Evolutionary conservation across 1,284 basidiomycete genomes (phyloP).

Genomic region (Thecaphora frezii): DNA sequence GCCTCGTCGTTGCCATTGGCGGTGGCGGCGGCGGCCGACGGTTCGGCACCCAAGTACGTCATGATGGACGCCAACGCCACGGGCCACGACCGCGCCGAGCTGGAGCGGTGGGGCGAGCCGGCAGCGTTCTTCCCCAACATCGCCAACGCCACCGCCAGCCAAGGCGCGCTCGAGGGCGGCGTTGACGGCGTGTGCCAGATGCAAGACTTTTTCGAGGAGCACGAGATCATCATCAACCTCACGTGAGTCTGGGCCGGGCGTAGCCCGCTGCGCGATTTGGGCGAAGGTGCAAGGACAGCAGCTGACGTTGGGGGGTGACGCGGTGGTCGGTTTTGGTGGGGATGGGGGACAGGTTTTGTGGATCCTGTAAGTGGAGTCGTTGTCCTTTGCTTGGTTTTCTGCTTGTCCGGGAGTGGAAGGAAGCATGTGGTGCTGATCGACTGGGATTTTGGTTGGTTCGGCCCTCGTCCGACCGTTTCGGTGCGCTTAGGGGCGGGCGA

Average conservation of each 20-base stretch:
- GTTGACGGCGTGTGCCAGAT: slow-evolving; percentile 25
- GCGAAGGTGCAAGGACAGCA: no score
- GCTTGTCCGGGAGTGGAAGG: no score
- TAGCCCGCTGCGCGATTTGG: neutral
- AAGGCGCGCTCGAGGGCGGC: slow-evolving; percentile 7
- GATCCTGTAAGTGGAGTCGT: neutral
- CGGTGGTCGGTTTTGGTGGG: no score
- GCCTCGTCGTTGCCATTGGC: slow-evolving; percentile 17
- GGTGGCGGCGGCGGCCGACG: slow-evolving; percentile 22
- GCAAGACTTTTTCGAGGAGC: slow-evolving; percentile 31
- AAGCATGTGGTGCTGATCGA: no score
- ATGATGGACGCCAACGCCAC: slow-evolving; percentile 32
- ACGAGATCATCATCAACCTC: slow-evolving; percentile 48
- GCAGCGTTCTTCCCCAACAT: slow-evolving; percentile 41
- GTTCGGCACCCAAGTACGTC: slow-evolving; percentile 28
- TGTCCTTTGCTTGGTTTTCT: no score
- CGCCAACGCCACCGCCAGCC: slow-evolving; percentile 13
- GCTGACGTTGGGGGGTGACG: no score
- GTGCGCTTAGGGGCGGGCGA: slow-evolving; percentile 29
- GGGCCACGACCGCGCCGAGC: slow-evolving; percentile 17
- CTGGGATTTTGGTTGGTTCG: no score
- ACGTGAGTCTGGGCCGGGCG: slow-evolving; percentile 10
- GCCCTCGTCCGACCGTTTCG: no score
- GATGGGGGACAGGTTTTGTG: slow-evolving; percentile 2
- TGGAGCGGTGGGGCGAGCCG: slow-evolving; percentile 35